Evolutionary conservation across 2,329 filamentous ascomycete species (phyloP).

Genomic region (Canariomyces notabilis): DNA sequence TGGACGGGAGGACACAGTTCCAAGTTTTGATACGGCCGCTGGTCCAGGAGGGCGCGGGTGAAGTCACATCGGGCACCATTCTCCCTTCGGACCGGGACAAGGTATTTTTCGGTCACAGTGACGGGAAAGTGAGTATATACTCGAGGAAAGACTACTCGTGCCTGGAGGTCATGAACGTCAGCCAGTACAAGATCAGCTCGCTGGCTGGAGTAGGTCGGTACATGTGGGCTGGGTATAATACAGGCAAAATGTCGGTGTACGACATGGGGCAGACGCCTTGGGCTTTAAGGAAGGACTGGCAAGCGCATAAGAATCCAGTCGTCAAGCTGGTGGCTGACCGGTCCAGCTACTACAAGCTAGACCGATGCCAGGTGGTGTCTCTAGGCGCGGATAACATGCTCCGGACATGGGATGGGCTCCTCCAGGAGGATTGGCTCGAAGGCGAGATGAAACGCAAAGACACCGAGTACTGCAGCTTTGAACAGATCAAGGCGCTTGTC

Average conservation of each 20-base stretch:
- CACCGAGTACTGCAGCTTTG: slow-evolving; percentile 76
- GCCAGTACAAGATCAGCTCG: slow-evolving; percentile 90
- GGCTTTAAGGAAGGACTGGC: slow-evolving; percentile 91
- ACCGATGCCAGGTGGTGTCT: slow-evolving; percentile 78
- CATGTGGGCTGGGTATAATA: slow-evolving; percentile 93
- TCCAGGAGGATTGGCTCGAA: slow-evolving; percentile 95
- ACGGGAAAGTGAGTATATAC: slow-evolving; percentile 94
- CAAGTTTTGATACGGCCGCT: slow-evolving; percentile 70
- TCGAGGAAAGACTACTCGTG: slow-evolving; percentile 72
- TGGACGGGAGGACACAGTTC: slow-evolving; percentile 63
- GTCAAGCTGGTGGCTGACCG: slow-evolving; percentile 71
- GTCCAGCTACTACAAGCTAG: slow-evolving; percentile 78
- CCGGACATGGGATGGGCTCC: slow-evolving; percentile 83
- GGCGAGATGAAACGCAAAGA: slow-evolving; percentile 80
- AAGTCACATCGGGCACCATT: slow-evolving; percentile 78
- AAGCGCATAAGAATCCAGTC: slow-evolving; percentile 79
- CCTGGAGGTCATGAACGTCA: slow-evolving; percentile 76
- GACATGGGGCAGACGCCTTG: slow-evolving; percentile 79
- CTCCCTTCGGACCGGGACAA: slow-evolving; percentile 69
- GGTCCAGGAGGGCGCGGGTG: slow-evolving; percentile 67
- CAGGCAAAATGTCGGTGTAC: slow-evolving; percentile 89
- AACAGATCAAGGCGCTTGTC: slow-evolving; percentile 72
- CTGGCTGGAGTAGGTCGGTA: slow-evolving; percentile 74
- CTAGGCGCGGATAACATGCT: slow-evolving; percentile 83
- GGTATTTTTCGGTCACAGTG: slow-evolving; percentile 85